Percentiles rank a stretch among this genome's conserved stretches.
phyloP scores from a whole-genome alignment of 1,139 yeast genomes.

The Nakaseomyces nivariensis region DNA sequence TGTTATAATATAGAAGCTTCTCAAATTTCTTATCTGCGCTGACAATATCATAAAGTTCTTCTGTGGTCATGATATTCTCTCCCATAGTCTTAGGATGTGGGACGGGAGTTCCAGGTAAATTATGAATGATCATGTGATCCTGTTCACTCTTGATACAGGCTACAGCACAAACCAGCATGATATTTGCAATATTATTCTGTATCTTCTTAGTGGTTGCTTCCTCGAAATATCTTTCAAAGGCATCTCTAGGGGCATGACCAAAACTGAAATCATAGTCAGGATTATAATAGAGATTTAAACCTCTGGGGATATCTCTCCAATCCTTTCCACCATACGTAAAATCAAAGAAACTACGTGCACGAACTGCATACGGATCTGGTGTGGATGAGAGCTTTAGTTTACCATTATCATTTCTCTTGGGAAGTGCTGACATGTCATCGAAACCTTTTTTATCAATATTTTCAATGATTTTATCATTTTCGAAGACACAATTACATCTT shows the following conservation, averaged over 20 bases:
- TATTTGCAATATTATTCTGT: conserved; percentile 31
- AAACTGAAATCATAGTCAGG: conserved; percentile 18
- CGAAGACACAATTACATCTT: conserved; percentile 34
- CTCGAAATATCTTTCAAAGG: conserved; percentile 18
- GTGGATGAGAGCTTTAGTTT: conserved; percentile 7
- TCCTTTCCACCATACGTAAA: conserved; percentile 53
- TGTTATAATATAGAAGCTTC: conserved; percentile 33
- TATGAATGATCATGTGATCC: conserved; percentile 23
- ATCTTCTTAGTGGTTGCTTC: conserved; percentile 30
- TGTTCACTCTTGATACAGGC: conserved; percentile 40
- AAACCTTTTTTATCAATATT: conserved; percentile 10
- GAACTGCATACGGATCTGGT: conserved; percentile 30
- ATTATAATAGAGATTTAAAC: conserved; percentile 36
- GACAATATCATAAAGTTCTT: conserved; percentile 40
- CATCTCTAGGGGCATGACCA: conserved; percentile 10
- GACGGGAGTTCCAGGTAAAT: conserved; percentile 13
- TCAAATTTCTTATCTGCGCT: conserved; percentile 36
- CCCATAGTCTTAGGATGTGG: conserved; percentile 9
- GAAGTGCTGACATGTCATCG: conserved; percentile 15
- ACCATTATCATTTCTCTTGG: conserved; percentile 6
- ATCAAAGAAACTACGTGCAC: conserved; percentile 32
- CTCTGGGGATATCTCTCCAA: conserved; percentile 63
- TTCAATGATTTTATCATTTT: conserved; percentile 27
- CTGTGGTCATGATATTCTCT: conserved; percentile 35
- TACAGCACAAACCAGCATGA: conserved; percentile 35